phyloP scores from a whole-genome alignment of 116 monocot genomes.

The Papilionanthe hybrid region DNA sequence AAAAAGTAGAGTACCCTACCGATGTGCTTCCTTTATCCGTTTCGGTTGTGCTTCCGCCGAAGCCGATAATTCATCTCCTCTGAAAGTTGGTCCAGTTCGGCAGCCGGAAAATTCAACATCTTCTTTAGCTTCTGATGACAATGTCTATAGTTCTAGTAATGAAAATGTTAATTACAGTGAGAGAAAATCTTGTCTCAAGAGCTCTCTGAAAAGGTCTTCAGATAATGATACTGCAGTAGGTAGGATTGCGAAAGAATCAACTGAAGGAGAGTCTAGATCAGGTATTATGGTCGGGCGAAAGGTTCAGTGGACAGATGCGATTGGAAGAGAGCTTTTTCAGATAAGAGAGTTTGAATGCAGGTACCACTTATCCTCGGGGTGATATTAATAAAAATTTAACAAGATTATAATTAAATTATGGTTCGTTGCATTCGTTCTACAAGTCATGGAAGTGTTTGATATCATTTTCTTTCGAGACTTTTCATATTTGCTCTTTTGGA shows the following conservation, averaged over 20 bases:
- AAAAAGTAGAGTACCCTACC: conserved; percentile 21
- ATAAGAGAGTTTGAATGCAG: conserved; percentile 70
- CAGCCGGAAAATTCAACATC: conserved; percentile 23
- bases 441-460: background rate
- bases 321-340: conserved; percentile 55
- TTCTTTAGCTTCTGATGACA: conserved; percentile 26
- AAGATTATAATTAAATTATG: background rate
- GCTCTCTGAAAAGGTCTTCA: conserved; percentile 49
- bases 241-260: conserved; percentile 1
- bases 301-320: conserved; percentile 72
- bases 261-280: background rate
- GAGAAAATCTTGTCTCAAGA: conserved; percentile 37
- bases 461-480: background rate
- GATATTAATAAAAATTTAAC: background rate
- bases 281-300: conserved; percentile 27
- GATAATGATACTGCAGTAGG: conserved; percentile 18
- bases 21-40: conserved; percentile 62
- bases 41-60: conserved; percentile 33
- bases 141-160: background rate
- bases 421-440: background rate
- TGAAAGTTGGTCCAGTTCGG: conserved; percentile 15
- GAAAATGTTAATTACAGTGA: conserved; percentile 23
- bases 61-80: conserved; percentile 10
- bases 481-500: background rate
- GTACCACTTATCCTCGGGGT: conserved; percentile 19